Evolutionary conservation across 371 early-diverging fungal species (phyloP).

Genomic region (Catenaria anguillulae): DNA sequence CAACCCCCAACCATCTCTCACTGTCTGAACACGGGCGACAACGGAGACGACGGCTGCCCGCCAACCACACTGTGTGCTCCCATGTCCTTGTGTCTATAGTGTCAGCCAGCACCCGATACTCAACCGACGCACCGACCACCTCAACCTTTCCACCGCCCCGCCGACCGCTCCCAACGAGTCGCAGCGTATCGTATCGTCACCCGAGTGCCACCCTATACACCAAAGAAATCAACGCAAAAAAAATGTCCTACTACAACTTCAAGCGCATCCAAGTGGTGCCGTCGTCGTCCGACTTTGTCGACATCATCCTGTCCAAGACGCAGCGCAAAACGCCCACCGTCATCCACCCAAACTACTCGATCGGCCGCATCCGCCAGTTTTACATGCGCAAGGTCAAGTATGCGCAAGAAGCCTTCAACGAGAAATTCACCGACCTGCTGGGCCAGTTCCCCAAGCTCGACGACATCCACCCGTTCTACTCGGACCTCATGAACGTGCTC

Average conservation of each 20-base stretch:
- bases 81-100: too few relatives aligned
- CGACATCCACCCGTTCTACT: conserved; percentile 99
- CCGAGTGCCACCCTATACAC: too few relatives aligned
- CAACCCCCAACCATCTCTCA: too few relatives aligned
- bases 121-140: too few relatives aligned
- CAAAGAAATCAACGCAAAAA: too few relatives aligned
- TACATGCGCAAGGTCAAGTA: conserved; percentile 99
- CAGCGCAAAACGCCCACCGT: conserved; percentile 99
- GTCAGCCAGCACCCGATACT: too few relatives aligned
- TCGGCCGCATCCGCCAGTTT: conserved; percentile 94
- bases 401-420: conserved; percentile 94
- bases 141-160: too few relatives aligned
- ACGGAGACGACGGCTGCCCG: too few relatives aligned
- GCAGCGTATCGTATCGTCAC: too few relatives aligned
- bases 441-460: conserved; percentile 98
- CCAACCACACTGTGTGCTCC: too few relatives aligned
- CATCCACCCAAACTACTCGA: conserved; percentile 88
- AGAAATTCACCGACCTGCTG: conserved; percentile 84
- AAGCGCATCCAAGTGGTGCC: conserved; percentile 97
- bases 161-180: too few relatives aligned
- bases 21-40: too few relatives aligned
- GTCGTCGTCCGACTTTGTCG: conserved; percentile 84
- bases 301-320: conserved; percentile 97
- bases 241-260: conserved; percentile 75
- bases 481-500: conserved; percentile 99